These are phyloP conservation scores for Ascochyta pisi DNA, from an alignment of 2,329 filamentous ascomycete species.

Conservation along the genomic window DNA sequence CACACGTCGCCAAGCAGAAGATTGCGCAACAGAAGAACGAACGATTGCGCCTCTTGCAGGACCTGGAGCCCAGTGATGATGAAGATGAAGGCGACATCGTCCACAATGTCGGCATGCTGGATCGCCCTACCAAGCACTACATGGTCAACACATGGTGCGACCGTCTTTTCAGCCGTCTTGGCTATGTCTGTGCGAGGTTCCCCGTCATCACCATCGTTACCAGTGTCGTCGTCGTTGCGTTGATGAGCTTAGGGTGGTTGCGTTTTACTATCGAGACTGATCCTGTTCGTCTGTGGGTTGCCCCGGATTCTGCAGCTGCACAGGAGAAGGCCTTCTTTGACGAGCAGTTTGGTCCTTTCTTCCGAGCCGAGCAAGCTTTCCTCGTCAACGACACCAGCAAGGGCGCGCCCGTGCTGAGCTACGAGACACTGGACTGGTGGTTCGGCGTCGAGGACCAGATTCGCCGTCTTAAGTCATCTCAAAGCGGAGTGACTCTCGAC, in stretches of 20 bases:
- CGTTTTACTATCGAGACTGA: slow-evolving; percentile 89
- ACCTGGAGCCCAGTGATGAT: slow-evolving; percentile 83
- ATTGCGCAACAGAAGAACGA: slow-evolving; percentile 79
- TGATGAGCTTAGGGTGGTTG: slow-evolving; percentile 88
- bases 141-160: slow-evolving; percentile 84
- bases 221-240: slow-evolving; percentile 75
- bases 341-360: slow-evolving; percentile 91
- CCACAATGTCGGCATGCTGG: slow-evolving; percentile 76
- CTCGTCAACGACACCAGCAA: slow-evolving; percentile 83
- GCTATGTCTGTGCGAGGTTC: slow-evolving; percentile 80
- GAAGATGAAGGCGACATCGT: slow-evolving; percentile 91
- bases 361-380: slow-evolving; percentile 91
- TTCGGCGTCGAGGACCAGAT: slow-evolving; percentile 85
- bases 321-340: slow-evolving; percentile 96
- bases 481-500: slow-evolving; percentile 72
- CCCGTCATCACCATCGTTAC: slow-evolving; percentile 81
- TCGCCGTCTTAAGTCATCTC: slow-evolving; percentile 71
- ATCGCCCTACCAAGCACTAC: slow-evolving; percentile 81
- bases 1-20: slow-evolving; percentile 76
- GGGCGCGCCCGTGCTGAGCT: slow-evolving; percentile 78
- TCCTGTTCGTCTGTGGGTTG: slow-evolving; percentile 95
- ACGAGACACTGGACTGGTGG: slow-evolving; percentile 93
- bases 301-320: slow-evolving; percentile 86
- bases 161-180: slow-evolving; percentile 78
- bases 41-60: slow-evolving; percentile 84